A percentile compares a stretch with the other conserved stretches of the same genome.
Evolutionary conservation across 768 basidiomycete species (phyloP).

Genomic region (Calocybe indica): DNA sequence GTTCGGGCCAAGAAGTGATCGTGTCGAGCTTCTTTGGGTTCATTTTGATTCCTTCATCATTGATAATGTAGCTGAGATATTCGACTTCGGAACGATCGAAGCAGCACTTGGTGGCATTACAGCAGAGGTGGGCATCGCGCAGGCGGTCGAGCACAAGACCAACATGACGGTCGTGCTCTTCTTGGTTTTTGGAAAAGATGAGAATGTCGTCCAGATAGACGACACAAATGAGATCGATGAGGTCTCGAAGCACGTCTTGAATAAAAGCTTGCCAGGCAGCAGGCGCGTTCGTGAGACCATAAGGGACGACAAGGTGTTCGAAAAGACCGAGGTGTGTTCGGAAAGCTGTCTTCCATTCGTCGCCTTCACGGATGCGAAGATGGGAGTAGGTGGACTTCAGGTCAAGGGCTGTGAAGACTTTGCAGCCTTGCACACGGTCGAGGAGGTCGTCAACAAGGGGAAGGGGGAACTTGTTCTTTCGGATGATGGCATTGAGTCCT

Average conservation of each 20-base stretch:
- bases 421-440: conserved; percentile 19
- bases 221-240: conserved; percentile 30
- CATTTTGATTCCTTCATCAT: conserved; percentile 25
- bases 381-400: conserved; percentile 31
- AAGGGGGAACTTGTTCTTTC: conserved; percentile 22
- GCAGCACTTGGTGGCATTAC: conserved; percentile 34
- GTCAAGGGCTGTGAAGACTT: conserved; percentile 28
- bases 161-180: conserved; percentile 28
- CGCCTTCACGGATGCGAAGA: conserved; percentile 29
- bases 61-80: conserved; percentile 35
- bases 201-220: conserved; percentile 42
- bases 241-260: conserved; percentile 30
- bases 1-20: conserved; percentile 32
- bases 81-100: conserved; percentile 31
- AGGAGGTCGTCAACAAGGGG: conserved; percentile 24
- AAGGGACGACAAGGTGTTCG: conserved; percentile 31
- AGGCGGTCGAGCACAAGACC: conserved; percentile 26
- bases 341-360: conserved; percentile 42
- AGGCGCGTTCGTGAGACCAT: conserved; percentile 32
- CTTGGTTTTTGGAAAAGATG: conserved; percentile 28
- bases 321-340: conserved; percentile 29
- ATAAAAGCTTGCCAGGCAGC: conserved; percentile 38
- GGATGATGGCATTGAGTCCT: conserved; percentile 24
- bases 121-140: conserved; percentile 19
- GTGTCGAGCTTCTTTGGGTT: conserved; percentile 30